A percentile compares a stretch with the other conserved stretches of the same genome.
Evolutionary conservation across 192 early-diverging fungal genomes (phyloP).

Genomic region (Coemansia sp.): DNA sequence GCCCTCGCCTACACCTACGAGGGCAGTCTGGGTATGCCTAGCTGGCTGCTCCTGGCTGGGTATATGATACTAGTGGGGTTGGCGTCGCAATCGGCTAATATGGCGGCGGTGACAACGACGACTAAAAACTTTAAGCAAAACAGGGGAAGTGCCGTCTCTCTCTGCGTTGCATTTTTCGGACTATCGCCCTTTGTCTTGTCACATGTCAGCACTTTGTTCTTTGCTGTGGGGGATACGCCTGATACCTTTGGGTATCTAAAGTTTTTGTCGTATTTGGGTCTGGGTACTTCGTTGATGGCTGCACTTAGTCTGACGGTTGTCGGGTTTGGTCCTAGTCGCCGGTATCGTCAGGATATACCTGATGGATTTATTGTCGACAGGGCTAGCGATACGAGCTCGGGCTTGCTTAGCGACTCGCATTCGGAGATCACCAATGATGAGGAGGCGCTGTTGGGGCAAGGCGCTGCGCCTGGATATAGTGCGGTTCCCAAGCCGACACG

Average conservation of each 20-base stretch:
- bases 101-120: conserved; percentile 66
- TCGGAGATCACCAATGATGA: conserved; percentile 19
- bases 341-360: conserved; percentile 30
- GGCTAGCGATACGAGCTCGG: conserved; percentile 30
- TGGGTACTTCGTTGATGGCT: conserved; percentile 33
- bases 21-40: conserved; percentile 30
- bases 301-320: conserved; percentile 38
- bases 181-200: conserved; percentile 67
- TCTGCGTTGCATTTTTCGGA: conserved; percentile 66
- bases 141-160: conserved; percentile 61
- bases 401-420: conserved; percentile 15
- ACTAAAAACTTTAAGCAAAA: conserved; percentile 63
- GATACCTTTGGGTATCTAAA: conserved; percentile 51
- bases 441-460: conserved; percentile 19
- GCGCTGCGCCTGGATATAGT: conserved; percentile 8
- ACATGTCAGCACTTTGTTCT: conserved; percentile 60
- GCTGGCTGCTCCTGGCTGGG: conserved; percentile 40
- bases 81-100: conserved; percentile 62
- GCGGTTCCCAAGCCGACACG: conserved; percentile 10
- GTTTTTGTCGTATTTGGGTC: conserved; percentile 46
- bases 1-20: conserved; percentile 51
- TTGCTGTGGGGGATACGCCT: conserved; percentile 43
- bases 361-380: conserved; percentile 47
- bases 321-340: conserved; percentile 49
- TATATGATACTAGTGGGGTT: conserved; percentile 61